Base-by-base conservation (phyloP, 2,329 filamentous ascomycete genomes). In the Nigrograna mackinnonii region DNA sequence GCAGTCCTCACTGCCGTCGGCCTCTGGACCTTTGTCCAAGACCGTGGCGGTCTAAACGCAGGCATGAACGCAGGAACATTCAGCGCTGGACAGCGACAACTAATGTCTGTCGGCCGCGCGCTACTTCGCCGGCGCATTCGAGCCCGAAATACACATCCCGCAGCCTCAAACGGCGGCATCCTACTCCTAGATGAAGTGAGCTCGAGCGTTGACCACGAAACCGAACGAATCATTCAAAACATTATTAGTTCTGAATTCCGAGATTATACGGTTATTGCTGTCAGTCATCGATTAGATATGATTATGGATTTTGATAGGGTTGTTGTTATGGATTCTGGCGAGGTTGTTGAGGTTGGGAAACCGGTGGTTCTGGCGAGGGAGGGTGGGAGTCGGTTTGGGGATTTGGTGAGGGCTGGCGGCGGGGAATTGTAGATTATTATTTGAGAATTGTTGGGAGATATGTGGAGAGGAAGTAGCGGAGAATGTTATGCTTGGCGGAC, bases 61-160 rank as follows among this genome's bases (percentile, higher is more conserved):
- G 31, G 24, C 13, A 44, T 53, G 47, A 36, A n/a, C n/a, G 22
- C 36, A 4, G 21, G 20, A 3, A 41, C 38, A 1, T 19, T 55
- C 2, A 45, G 43, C 18, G 35, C 37, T 4, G 83, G 84, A 0
- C 82, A 86, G 59, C 76, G 74, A 36, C 83, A 86, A 50, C 72
- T 86, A 0, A 79, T 86, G 43, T 80, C 75, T 41, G 71, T 86
- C 1, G 82, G 76, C 0, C 67, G 82, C 0, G 82, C 80, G 0
- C 69, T 84, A 13, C 60, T 85, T 6, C 47, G 43, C 24, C 34
- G 22, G 9, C 37, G 48, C 6, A 42, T 44, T 20, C 31, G 45
- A 14, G 28, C 40, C 14, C 36, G 43, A 31, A 24, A 35, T 18
- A 4, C 41, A n/a, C 41, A 39, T 16, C 7, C 14, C 18, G n/a